Percentiles rank a stretch among this genome's conserved stretches.
Evolutionary conservation across 176 grass and related monocot species (phyloP).

Genomic region (Echinochloa phyllopogon): DNA sequence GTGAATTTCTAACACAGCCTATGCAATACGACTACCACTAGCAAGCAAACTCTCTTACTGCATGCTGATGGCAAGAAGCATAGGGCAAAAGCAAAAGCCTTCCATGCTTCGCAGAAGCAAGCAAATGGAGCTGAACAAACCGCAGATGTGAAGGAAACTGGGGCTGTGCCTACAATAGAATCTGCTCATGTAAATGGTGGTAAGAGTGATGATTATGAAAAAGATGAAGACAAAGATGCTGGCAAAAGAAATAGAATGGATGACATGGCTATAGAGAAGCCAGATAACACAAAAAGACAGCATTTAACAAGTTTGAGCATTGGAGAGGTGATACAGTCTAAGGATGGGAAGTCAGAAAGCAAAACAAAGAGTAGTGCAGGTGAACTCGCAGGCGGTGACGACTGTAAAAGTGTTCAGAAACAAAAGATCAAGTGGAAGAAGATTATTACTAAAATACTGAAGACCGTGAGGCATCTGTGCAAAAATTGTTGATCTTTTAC

Average conservation of each 20-base stretch:
- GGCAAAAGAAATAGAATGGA: slow-evolving; percentile 79
- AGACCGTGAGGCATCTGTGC: slow-evolving; percentile 49
- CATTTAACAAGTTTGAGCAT: not conserved
- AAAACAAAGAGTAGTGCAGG: slow-evolving; percentile 47
- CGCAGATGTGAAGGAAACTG: slow-evolving; percentile 41
- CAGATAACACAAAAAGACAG: slow-evolving; percentile 41
- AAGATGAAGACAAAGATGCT: slow-evolving; percentile 32
- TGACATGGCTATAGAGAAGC: slow-evolving; percentile 38
- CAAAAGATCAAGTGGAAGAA: slow-evolving; percentile 95
- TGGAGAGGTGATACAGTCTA: slow-evolving; percentile 58
- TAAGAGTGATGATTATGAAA: slow-evolving; percentile 27
- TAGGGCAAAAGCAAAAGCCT: slow-evolving; percentile 93
- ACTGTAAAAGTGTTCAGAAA: slow-evolving; percentile 44
- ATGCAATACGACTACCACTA: slow-evolving; percentile 91
- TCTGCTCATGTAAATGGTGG: slow-evolving; percentile 48
- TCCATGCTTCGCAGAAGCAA: slow-evolving; percentile 76
- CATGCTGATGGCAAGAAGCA: slow-evolving; percentile 98
- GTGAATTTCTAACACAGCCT: slow-evolving; percentile 59
- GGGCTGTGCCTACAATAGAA: slow-evolving; percentile 35
- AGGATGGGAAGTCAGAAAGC: slow-evolving; percentile 35
- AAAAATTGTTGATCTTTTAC: not conserved
- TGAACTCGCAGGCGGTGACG: slow-evolving; percentile 23
- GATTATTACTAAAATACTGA: slow-evolving; percentile 67
- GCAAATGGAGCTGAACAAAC: slow-evolving; percentile 49
- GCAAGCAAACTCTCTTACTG: slow-evolving; percentile 80